Evolutionary conservation across 441 rosid genomes (phyloP).

Genomic region (Jatropha multifida): DNA sequence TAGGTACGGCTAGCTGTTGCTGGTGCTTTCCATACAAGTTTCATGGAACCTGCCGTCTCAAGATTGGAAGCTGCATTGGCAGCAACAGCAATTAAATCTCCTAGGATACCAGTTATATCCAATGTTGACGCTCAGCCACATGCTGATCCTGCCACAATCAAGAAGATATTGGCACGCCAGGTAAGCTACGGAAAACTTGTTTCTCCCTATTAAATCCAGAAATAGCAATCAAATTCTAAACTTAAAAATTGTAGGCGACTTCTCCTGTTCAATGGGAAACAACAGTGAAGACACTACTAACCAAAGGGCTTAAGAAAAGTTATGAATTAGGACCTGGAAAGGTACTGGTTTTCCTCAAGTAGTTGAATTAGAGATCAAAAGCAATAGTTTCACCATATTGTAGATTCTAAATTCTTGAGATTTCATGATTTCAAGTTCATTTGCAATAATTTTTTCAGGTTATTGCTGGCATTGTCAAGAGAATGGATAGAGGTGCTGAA

Average conservation of each 20-base stretch:
- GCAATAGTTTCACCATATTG: not conserved
- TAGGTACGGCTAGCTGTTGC: constrained; percentile 97
- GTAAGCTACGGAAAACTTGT: constrained; percentile 32
- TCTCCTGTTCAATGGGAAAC: constrained; percentile 99
- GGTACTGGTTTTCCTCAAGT: constrained; percentile 35
- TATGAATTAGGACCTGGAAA: constrained; percentile 99
- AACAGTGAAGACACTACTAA: constrained; percentile 73
- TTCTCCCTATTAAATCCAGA: not conserved
- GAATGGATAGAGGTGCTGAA: constrained; percentile 74
- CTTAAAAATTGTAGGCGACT: constrained; percentile 55
- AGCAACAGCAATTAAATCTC: constrained; percentile 63
- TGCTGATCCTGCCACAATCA: constrained; percentile 81
- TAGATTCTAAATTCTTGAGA: not conserved
- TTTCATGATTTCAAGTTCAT: constrained; percentile 14
- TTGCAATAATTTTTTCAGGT: constrained; percentile 49
- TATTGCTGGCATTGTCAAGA: constrained; percentile 93
- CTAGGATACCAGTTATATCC: constrained; percentile 96
- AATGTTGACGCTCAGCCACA: constrained; percentile 95
- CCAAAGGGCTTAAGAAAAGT: constrained; percentile 73
- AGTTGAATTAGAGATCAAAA: not conserved
- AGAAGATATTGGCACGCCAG: constrained; percentile 86
- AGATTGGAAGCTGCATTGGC: constrained; percentile 90
- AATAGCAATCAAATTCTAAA: constrained; percentile 7
- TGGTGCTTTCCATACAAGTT: constrained; percentile 96
- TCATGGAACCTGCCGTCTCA: constrained; percentile 97